Base-by-base conservation (phyloP, 345 rosid species). In the Eucalyptus pauciflora region DNA sequence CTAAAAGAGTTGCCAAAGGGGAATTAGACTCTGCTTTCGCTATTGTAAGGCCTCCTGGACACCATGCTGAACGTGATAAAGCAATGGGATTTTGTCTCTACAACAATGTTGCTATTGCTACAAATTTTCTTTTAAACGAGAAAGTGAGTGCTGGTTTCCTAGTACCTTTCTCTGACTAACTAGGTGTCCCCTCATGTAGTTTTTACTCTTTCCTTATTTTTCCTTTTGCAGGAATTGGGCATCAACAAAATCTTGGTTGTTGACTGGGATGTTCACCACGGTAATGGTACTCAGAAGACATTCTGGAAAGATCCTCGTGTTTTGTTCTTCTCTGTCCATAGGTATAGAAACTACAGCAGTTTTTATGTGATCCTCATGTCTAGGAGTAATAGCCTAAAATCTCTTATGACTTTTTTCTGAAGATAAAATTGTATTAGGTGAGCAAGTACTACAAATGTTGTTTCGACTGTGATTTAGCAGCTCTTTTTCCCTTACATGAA, bases 231-330 rank as follows among this genome's bases (percentile, higher is more conserved):
- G 13, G 97, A 95, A 89, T 90, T 97, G 91, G 95, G 97, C 89
- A 87, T 98, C 87, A 96, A 94, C 81, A 98, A 91, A 91, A 96
- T 98, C 89, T 90, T 98, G 94, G 93, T 98, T 92, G 99, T 96
- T 91, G 99, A 97, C 91, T 97, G 99, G 99, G 99, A 98, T 93
- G 97, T 97, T 87, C 99, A 98, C 92, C 99, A 98, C 58, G 99
- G 99, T 87, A 98, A 98, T 90, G 98, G 98, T 86, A 98, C 99
- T 48, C 98, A 98, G 91, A 97, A 97, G 93, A 92, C 92, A 92
- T 98, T 98, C 90, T 97, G 98, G 98, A 87, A 94, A 88, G 99
- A 98, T 91, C 94, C 99, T 90, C 97, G 94, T 31, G 99, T 97
- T 56, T 89, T 98, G 51, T 96, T 98, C 94, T 97, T 97, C 95